Evolutionary conservation across 305 asterid species (phyloP).

Genomic region (Plantago rigida): DNA sequence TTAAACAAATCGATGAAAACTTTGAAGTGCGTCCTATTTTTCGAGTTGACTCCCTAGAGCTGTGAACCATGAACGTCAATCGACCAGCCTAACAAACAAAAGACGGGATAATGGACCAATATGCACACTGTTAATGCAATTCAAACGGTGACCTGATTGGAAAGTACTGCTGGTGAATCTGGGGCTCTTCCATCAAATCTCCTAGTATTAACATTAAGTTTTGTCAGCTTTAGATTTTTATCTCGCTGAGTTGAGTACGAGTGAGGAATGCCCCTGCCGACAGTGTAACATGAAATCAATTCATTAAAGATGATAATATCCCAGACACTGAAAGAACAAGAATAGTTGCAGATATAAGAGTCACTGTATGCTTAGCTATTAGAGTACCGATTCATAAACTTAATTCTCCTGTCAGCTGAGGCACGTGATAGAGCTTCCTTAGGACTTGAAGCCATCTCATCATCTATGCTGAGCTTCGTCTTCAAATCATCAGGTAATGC

Average conservation of each 20-base stretch:
- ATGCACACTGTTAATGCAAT: slow-evolving; percentile 5
- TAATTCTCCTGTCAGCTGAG: slow-evolving; percentile 81
- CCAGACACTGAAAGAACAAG: not conserved
- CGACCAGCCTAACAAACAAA: slow-evolving; percentile 10
- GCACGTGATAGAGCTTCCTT: slow-evolving; percentile 97
- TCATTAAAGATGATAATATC: slow-evolving; percentile 18
- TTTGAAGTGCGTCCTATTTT: too few species aligned
- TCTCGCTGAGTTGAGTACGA: slow-evolving; percentile 75
- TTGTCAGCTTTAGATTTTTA: slow-evolving; percentile 66
- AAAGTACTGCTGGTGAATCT: slow-evolving; percentile 73
- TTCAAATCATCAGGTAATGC: slow-evolving; percentile 88
- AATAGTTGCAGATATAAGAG: too few species aligned
- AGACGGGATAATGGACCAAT: slow-evolving; percentile 13
- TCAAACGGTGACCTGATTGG: slow-evolving; percentile 55
- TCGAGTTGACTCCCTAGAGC: too few species aligned
- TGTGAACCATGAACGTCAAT: not conserved
- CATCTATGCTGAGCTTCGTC: slow-evolving; percentile 91
- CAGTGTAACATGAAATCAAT: slow-evolving; percentile 19
- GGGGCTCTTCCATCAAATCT: slow-evolving; percentile 77
- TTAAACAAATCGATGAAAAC: too few species aligned
- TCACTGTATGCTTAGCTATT: slow-evolving; percentile 3
- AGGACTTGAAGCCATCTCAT: slow-evolving; percentile 80
- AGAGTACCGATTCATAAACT: slow-evolving; percentile 77
- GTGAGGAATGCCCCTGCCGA: slow-evolving; percentile 62
- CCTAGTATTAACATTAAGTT: slow-evolving; percentile 66